Conservation (phyloP, 768 basidiomycete genomes). For the Vishniacozyma victoriae region DNA sequence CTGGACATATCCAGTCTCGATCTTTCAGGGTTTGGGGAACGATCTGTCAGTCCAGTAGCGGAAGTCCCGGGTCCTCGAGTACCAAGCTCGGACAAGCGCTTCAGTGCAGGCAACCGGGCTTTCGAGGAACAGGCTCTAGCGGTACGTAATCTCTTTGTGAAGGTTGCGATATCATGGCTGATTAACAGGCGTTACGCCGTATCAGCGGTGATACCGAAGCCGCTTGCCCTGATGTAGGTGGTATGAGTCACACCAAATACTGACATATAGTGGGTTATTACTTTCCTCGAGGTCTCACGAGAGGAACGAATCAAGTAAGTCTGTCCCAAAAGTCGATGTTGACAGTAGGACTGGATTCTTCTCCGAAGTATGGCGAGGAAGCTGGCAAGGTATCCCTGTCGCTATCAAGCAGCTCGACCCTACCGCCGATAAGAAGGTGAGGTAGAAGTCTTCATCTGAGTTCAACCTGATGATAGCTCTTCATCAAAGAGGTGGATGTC, state of each 20-base stretch:
- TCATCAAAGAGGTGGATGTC: conserved; percentile 63
- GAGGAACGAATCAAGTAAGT: conserved; percentile 57
- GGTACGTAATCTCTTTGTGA: no score
- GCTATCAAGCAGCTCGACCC: conserved; percentile 52
- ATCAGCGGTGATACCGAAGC: conserved; percentile 13
- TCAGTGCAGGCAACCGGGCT: no score
- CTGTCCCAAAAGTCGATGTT: not conserved
- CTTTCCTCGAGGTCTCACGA: conserved; percentile 67
- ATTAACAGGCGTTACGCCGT: conserved; percentile 20
- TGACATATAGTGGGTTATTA: conserved; percentile 45
- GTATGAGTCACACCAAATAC: conserved; percentile 67
- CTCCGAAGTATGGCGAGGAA: conserved; percentile 70
- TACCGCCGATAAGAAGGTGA: conserved; percentile 15
- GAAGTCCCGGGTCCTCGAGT: no score
- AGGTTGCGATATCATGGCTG: not conserved
- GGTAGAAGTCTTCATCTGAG: conserved; percentile 9
- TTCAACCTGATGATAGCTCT: conserved; percentile 57
- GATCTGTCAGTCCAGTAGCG: no score
- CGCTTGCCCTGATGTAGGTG: conserved; percentile 32
- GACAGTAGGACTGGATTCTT: conserved; percentile 59
- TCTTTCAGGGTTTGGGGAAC: no score
- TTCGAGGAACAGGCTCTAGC: conserved; percentile 33
- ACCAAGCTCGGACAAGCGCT: no score
- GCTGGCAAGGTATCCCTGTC: conserved; percentile 57
- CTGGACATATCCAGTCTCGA: no score